These are phyloP conservation scores for Juglanconis sp. DNA, from an alignment of 2,329 filamentous ascomycete species.

Conservation along the genomic window DNA sequence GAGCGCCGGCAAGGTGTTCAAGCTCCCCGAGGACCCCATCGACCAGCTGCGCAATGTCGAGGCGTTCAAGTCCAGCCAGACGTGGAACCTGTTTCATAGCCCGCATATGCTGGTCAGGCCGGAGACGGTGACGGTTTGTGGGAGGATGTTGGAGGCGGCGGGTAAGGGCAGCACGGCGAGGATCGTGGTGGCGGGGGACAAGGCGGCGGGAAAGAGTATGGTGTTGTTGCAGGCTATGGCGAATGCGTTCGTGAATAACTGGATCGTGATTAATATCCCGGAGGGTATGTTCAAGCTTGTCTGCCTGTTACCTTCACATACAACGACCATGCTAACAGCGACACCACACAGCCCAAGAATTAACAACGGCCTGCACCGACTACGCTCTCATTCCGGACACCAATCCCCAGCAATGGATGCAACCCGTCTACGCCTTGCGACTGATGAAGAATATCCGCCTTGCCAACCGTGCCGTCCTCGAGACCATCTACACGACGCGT, in stretches of 20 bases:
- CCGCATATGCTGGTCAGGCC: constrained; percentile 75
- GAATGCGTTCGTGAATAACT: constrained; percentile 76
- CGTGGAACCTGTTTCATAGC: constrained; percentile 80
- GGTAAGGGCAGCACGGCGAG: constrained; percentile 54
- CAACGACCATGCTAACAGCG: background rate
- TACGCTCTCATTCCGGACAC: constrained; percentile 68
- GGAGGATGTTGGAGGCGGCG: constrained; percentile 56
- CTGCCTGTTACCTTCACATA: background rate
- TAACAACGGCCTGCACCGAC: constrained; percentile 75
- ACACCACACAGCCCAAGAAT: constrained; percentile 63
- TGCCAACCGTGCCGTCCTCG: constrained; percentile 68
- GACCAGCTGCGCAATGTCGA: constrained; percentile 80
- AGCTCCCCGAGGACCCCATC: constrained; percentile 65
- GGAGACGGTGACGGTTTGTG: constrained; percentile 73
- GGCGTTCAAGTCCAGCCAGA: constrained; percentile 87
- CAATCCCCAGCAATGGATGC: constrained; percentile 63
- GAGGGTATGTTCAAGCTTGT: constrained; percentile 61
- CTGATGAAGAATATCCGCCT: constrained; percentile 70
- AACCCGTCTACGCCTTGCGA: constrained; percentile 72
- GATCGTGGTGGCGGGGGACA: constrained; percentile 69
- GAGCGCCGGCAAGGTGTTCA: constrained; percentile 64
- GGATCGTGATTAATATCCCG: constrained; percentile 85
- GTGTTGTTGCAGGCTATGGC: constrained; percentile 79
- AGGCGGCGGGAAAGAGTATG: constrained; percentile 81
- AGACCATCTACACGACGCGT: constrained; percentile 41